phyloP scores from a whole-genome alignment of 1,139 yeast genomes.

The Barnettozyma hawaiiensis region DNA sequence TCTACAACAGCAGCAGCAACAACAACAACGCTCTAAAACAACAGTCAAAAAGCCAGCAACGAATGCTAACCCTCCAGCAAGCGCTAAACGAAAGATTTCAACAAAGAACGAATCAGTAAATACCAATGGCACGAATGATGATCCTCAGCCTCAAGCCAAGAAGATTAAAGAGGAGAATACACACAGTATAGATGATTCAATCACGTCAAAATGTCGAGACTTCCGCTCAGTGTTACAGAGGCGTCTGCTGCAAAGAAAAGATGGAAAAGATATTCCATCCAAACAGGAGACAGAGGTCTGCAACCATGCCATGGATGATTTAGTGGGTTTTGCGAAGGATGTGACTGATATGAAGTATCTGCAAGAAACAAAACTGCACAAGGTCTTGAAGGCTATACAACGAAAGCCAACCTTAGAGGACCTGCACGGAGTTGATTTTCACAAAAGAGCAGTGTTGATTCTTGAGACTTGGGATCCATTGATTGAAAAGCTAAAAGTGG shows the following conservation, averaged over 20 bases:
- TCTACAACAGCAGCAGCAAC: neutral
- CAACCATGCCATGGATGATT: constrained; percentile 38
- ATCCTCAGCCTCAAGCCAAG: neutral
- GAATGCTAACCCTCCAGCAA: neutral
- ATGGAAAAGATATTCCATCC: constrained; percentile 11
- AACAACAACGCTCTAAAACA: neutral
- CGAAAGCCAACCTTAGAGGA: neutral
- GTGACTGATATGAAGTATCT: constrained; percentile 34
- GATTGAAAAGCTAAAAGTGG: neutral
- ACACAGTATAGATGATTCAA: neutral
- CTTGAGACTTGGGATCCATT: neutral
- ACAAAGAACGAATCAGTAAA: neutral
- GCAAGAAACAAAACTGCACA: constrained; percentile 43
- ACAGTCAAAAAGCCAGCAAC: neutral
- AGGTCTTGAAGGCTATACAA: constrained; percentile 30
- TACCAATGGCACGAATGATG: neutral
- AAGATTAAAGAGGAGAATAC: neutral
- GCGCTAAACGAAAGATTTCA: neutral
- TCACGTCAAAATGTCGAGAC: neutral
- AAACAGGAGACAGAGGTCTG: constrained; percentile 44
- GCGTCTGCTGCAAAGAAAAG: constrained; percentile 24
- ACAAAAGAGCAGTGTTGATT: neutral
- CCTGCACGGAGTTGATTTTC: neutral
- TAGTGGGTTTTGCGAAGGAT: constrained; percentile 39
- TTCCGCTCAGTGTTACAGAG: constrained; percentile 29